Evolutionary conservation across 768 basidiomycete species (phyloP), one percentile per base, ranked within the genome.

Genomic region (Termitomyces sp.): DNA sequence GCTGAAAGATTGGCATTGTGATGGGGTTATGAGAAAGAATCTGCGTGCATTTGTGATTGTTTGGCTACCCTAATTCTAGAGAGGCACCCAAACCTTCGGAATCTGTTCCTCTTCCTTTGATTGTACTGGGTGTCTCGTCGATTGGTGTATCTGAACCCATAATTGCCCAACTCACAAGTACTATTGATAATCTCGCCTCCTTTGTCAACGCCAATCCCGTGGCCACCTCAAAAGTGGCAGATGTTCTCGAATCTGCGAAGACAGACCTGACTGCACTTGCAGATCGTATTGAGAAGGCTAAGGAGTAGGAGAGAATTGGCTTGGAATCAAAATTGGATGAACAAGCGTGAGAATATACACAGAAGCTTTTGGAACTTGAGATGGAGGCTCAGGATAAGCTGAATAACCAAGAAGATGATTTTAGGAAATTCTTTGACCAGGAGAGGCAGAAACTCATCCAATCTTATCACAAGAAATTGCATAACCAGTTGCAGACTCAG

Each of bases 131-230:
- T 20, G 85, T 99, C 49, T 81, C 86, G 36, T 87, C 88, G 60
- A 78, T 93, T 50, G 76, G 78, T 57, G 76, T 81, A 15, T 89
- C 91, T 9, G 96, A 98, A 70, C 96, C 96, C n/a, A 87, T 97
- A 67, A 89, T 99, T 63, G 81, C 87, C 4, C 93, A 98, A 69
- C 88, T 99, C 10, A 96, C 95, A 8, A 81, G 85, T 3, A 95
- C 94, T 38, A 98, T 98, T 68, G 97, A 98, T 76, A 83, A 88
- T 67, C 88, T 99, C 52, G 89, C 95, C 15, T 83, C 87, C 10
- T 94, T 89, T 75, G 81, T 98, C 34, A 87, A 88, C 43, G 79
- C 87, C 29, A 88, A 91, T 66, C 88, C 94, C 25, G 69, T 80
- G 4, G 86, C 86, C 6, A 83, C 86, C 15, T 73, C 82, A 47